Base-by-base conservation (phyloP, 2,329 filamentous ascomycete species). In the Cercospora sp. region DNA sequence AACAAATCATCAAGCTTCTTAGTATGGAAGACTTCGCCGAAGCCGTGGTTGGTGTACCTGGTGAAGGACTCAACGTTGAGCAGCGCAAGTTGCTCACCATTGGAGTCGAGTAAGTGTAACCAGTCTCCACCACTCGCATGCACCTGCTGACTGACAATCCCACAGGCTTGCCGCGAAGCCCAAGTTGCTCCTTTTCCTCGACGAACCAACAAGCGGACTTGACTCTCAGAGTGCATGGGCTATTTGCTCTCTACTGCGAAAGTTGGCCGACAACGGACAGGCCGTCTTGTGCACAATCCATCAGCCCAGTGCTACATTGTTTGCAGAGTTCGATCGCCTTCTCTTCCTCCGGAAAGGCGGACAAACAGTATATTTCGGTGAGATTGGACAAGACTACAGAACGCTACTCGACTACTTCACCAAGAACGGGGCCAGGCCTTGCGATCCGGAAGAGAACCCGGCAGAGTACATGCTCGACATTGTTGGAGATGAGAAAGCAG, bases 381-480 rank as follows among this genome's bases (percentile, higher is more conserved):
- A 81, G 23, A 79, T 83, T 10, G 82, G 82, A 51, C 66, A 80
- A 23, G 79, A 81, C 68, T 81, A 80, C 0, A 72, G 72, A 8
- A 79, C 72, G 0, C 75, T 84, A 0, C 73, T 82, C 0, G 72
- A 80, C 31, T 83, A 84, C 77, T 93, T 94, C 67, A 86, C 89
- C 74, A 74, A 78, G 10, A 86, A 90, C 65, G 90, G 90, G 4
- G 89, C 86, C 1, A 81, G 86, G 1, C 78, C 80, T 51, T 91
- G 90, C 67, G 83, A 81, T 6, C 63, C 72, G 18, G 72, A 73
- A 1, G 89, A 90, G 68, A 93, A 93, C 72, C 90, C 91, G 0
- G 91, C 91, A 1, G 91, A 93, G 78, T 93, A 87, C 80, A 92
- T 93, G 87, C 83, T 93, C 23, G 81, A 83, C 66, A 77, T 82